Evolutionary conservation across 306 rosid species (phyloP).

Genomic region (Benincasa hispida): DNA sequence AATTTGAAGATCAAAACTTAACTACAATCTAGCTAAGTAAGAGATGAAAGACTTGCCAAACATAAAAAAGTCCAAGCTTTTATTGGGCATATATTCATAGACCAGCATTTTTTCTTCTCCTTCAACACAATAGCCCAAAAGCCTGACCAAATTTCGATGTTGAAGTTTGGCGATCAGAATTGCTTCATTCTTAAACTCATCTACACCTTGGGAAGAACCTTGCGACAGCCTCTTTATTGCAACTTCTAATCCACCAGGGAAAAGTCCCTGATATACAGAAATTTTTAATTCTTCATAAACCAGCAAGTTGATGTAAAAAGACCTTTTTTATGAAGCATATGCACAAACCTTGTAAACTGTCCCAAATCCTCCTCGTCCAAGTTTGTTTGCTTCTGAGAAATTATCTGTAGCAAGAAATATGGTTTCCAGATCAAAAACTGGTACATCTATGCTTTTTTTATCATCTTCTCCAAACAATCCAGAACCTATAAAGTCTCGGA

Average conservation of each 20-base stretch:
- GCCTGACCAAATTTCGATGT: constrained; percentile 36
- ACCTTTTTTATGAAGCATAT: not conserved
- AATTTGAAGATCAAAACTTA: not conserved
- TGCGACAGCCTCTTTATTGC: constrained; percentile 41
- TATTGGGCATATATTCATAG: too few species aligned
- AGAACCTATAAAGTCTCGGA: constrained; percentile 16
- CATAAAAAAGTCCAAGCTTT: constrained; percentile 32
- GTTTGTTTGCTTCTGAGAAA: constrained; percentile 37
- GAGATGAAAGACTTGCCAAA: constrained; percentile 24
- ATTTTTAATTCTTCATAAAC: not conserved
- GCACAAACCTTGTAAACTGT: constrained; percentile 38
- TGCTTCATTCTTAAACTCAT: constrained; percentile 36
- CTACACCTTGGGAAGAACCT: constrained; percentile 30
- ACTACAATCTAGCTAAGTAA: not conserved
- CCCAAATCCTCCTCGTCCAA: constrained; percentile 54
- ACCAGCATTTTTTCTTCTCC: constrained; percentile 33
- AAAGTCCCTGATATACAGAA: constrained; percentile 14
- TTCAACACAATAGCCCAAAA: constrained; percentile 27
- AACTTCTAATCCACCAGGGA: constrained; percentile 17
- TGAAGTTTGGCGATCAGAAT: constrained; percentile 36
- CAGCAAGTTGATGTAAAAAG: not conserved
- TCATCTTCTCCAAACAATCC: constrained; percentile 19
- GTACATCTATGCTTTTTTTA: constrained; percentile 22
- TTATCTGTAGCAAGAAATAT: constrained; percentile 27
- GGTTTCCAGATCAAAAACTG: constrained; percentile 18